These are phyloP conservation scores for Sordaria brevicollis DNA, from an alignment of 495 filamentous ascomycete species.

Conservation along the genomic window DNA sequence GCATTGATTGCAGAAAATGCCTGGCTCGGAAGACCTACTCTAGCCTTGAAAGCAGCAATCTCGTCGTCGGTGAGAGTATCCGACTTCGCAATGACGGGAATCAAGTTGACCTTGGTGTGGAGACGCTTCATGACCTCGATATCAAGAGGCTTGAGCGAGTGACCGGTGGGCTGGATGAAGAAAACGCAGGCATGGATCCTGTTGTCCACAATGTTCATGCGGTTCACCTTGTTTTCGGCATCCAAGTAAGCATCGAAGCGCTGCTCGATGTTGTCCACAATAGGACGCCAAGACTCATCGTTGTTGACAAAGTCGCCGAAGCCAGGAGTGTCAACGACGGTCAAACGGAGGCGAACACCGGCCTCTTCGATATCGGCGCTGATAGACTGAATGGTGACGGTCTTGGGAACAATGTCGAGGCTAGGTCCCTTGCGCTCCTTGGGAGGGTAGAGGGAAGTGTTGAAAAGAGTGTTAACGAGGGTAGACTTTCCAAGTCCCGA, in stretches of 20 bases:
- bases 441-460: constrained; percentile 96
- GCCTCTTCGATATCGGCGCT: constrained; percentile 99
- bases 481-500: constrained; percentile 98
- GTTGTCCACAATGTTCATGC: constrained; percentile 99
- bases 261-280: constrained; percentile 98
- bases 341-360: constrained; percentile 91
- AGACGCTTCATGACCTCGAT: constrained; percentile 98
- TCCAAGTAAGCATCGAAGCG: constrained; percentile 96
- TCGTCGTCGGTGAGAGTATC: constrained; percentile 98
- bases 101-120: constrained; percentile 99
- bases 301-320: constrained; percentile 99
- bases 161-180: constrained; percentile 98
- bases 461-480: constrained; percentile 98
- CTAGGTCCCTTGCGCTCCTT: constrained; percentile 95
- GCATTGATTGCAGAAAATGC: neutral
- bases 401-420: constrained; percentile 98
- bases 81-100: constrained; percentile 96
- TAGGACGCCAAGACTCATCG: constrained; percentile 96
- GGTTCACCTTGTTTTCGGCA: constrained; percentile 99
- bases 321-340: constrained; percentile 94
- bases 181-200: constrained; percentile 97
- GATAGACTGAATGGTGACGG: constrained; percentile 95
- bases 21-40: constrained; percentile 48
- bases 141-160: constrained; percentile 97
- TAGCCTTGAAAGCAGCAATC: constrained; percentile 83